These are phyloP conservation scores for Physcia stellaris DNA, from an alignment of 495 filamentous ascomycete species.

Conservation along the genomic window DNA sequence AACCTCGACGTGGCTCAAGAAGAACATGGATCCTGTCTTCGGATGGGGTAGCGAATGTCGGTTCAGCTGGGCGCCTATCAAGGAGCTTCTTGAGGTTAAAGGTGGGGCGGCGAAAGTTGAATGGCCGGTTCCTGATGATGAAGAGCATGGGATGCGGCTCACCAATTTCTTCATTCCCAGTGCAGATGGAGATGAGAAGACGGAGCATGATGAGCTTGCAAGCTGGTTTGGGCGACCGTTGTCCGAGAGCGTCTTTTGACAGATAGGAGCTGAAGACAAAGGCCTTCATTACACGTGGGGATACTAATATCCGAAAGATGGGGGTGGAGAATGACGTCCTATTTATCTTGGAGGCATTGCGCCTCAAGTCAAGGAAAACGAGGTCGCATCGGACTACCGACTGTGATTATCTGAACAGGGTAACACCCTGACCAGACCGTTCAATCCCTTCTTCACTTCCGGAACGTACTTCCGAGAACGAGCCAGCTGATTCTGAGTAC, in stretches of 20 bases:
- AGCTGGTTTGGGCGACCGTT: slow-evolving; percentile 16
- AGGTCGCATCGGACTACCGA: too few species aligned
- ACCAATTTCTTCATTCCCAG: slow-evolving; percentile 53
- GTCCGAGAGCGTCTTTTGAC: slow-evolving; percentile 14
- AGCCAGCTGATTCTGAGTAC: too few species aligned
- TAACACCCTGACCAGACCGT: too few species aligned
- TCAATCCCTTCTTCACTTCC: too few species aligned
- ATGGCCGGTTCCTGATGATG: slow-evolving; percentile 68
- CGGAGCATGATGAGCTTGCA: slow-evolving; percentile 10
- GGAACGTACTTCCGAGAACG: too few species aligned
- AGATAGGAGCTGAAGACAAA: too few species aligned
- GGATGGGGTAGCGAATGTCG: slow-evolving; percentile 88
- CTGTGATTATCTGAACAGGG: too few species aligned
- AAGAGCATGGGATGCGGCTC: slow-evolving; percentile 47
- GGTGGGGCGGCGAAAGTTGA: slow-evolving; percentile 55
- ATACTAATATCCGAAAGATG: too few species aligned
- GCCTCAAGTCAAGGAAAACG: too few species aligned
- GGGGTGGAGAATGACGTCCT: too few species aligned
- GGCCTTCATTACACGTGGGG: too few species aligned
- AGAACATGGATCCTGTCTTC: slow-evolving; percentile 83
- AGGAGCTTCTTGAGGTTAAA: slow-evolving; percentile 70
- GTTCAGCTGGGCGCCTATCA: slow-evolving; percentile 91
- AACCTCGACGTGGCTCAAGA: slow-evolving; percentile 66
- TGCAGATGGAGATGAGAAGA: slow-evolving; percentile 14
- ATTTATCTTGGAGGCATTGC: too few species aligned